Percentiles rank a stretch among this genome's conserved stretches.
These are phyloP conservation scores for Xylariaceae sp. DNA, from an alignment of 2,329 filamentous ascomycete species.

Conservation along the genomic window DNA sequence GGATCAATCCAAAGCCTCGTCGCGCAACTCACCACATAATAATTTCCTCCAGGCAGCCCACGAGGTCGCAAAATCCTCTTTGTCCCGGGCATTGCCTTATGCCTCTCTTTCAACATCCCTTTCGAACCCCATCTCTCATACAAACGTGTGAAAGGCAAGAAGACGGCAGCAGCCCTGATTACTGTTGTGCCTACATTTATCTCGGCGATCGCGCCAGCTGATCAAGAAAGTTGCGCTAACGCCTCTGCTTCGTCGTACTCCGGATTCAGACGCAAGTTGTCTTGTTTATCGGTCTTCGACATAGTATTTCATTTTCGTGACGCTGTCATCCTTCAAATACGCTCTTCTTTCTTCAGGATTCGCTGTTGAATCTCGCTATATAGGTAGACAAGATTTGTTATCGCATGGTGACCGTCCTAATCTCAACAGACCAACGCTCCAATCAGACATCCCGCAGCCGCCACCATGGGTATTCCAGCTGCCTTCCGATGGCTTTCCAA, in stretches of 20 bases:
- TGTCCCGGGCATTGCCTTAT: slow-evolving; percentile 1
- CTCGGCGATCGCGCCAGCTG: not conserved
- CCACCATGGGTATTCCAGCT: slow-evolving; percentile 87
- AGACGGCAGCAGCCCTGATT: not conserved
- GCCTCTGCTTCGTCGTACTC: not conserved
- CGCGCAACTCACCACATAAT: slow-evolving; percentile 6
- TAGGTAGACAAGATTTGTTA: not conserved
- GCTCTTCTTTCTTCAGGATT: not conserved
- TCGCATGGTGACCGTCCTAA: slow-evolving; percentile 7
- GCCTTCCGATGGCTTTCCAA: slow-evolving; percentile 96
- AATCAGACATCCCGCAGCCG: slow-evolving; percentile 9
- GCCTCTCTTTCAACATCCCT: not conserved
- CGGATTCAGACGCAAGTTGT: not conserved
- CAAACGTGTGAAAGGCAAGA: not conserved
- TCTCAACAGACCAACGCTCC: slow-evolving; percentile 4
- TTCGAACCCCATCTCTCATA: not conserved
- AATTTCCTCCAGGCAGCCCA: slow-evolving; percentile 7
- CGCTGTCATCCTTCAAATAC: not conserved
- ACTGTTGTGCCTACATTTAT: slow-evolving; percentile 12
- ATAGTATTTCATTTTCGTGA: not conserved
- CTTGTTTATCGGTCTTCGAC: not conserved
- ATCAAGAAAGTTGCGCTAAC: not conserved
- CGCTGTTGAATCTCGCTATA: not conserved
- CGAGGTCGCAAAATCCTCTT: slow-evolving; percentile 9
- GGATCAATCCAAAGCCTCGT: slow-evolving; percentile 9